Conservation (phyloP, 371 early-diverging fungal species). For the Rhizopus stolonifer region DNA sequence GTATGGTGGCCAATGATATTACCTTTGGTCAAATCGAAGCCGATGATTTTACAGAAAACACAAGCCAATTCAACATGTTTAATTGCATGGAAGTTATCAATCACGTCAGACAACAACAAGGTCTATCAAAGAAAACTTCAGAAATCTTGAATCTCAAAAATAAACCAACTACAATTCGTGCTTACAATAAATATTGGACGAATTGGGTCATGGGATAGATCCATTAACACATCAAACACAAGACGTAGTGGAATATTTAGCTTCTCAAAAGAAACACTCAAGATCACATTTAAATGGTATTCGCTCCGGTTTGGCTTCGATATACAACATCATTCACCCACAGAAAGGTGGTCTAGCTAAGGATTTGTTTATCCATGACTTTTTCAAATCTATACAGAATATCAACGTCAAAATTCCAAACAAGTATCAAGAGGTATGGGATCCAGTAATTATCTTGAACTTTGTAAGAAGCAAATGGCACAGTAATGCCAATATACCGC, state of each 20-base stretch:
- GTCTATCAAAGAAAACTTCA: background rate
- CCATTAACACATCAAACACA: background rate
- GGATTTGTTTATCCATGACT: background rate
- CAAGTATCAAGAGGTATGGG: background rate
- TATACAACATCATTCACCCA: background rate
- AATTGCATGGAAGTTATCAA: conserved; percentile 11
- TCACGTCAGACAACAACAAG: background rate
- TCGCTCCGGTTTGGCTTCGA: background rate
- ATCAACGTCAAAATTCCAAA: background rate
- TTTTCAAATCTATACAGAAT: background rate
- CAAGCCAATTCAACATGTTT: conserved; percentile 1
- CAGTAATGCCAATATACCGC: background rate
- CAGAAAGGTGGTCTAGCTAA: background rate
- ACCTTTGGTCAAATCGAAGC: background rate
- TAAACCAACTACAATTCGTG: background rate
- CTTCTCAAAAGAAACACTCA: background rate
- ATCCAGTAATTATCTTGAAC: background rate
- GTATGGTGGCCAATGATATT: conserved; percentile 17
- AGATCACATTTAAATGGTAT: background rate
- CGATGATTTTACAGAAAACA: background rate
- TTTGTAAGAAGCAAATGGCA: background rate
- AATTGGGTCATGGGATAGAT: background rate
- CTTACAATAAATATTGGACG: background rate
- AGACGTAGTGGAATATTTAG: background rate
- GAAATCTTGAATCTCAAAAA: background rate